Evolutionary conservation across 768 basidiomycete genomes (phyloP).

Genomic region (Nidula microcarpa): DNA sequence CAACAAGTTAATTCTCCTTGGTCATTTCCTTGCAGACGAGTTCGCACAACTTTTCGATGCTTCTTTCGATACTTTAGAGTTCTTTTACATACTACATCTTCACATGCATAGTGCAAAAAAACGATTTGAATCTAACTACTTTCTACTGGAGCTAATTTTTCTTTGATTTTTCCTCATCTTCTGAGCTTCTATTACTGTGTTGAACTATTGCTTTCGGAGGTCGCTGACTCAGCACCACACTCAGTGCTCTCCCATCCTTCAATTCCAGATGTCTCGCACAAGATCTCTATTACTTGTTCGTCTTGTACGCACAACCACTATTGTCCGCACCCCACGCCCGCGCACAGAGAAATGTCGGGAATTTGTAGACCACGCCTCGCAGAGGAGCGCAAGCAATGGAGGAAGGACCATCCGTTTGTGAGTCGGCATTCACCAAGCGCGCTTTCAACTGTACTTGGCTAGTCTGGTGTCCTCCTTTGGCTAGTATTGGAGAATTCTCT

Average conservation of each 20-base stretch:
- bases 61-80: too few relatives aligned
- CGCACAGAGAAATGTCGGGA: slow-evolving; percentile 83
- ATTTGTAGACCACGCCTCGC: slow-evolving; percentile 91
- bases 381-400: slow-evolving; percentile 98
- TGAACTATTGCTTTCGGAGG: slow-evolving; percentile 5
- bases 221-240: slow-evolving; percentile 19
- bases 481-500: too few relatives aligned
- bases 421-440: slow-evolving; percentile 25
- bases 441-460: slow-evolving; percentile 1
- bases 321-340: not conserved
- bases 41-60: too few relatives aligned
- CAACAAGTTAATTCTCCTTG: too few relatives aligned
- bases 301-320: too few relatives aligned
- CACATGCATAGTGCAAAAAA: too few relatives aligned
- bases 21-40: too few relatives aligned
- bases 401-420: slow-evolving; percentile 98
- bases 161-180: not conserved
- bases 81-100: too few relatives aligned
- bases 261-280: too few relatives aligned
- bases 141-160: not conserved
- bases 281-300: too few relatives aligned
- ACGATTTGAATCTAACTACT: too few relatives aligned
- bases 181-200: slow-evolving; percentile 3
- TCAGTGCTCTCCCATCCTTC: too few relatives aligned
- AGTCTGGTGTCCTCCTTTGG: not conserved